A percentile compares a stretch with the other conserved stretches of the same genome.
Evolutionary conservation across 768 basidiomycete genomes (phyloP).

Genomic region (Polyporus arcularius): DNA sequence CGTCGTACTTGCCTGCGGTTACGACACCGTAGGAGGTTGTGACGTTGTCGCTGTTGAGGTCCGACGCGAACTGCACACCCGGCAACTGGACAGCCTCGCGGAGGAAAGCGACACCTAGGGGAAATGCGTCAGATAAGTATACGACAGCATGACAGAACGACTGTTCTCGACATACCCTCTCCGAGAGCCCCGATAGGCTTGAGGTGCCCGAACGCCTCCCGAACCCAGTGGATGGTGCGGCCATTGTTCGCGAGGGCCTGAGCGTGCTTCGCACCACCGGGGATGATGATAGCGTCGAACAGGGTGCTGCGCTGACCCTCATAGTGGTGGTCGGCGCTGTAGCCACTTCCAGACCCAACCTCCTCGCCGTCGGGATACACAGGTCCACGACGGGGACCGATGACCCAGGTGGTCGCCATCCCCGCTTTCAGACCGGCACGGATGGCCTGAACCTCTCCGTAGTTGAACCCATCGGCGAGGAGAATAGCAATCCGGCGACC

Average conservation of each 20-base stretch:
- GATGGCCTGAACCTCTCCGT: conserved; percentile 57
- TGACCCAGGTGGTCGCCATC: conserved; percentile 60
- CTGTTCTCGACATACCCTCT: conserved; percentile 44
- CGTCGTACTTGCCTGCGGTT: conserved; percentile 54
- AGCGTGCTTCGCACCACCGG: conserved; percentile 66
- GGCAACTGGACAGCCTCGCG: conserved; percentile 48
- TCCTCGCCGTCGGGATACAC: conserved; percentile 38
- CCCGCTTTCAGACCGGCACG: conserved; percentile 52
- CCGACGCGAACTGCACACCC: conserved; percentile 43
- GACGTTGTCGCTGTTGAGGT: conserved; percentile 39
- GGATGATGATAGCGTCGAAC: conserved; percentile 82
- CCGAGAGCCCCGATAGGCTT: conserved; percentile 83
- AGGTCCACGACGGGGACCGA: conserved; percentile 68
- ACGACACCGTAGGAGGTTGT: conserved; percentile 63
- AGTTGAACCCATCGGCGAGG: conserved; percentile 74
- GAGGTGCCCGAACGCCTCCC: conserved; percentile 85
- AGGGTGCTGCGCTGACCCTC: conserved; percentile 80
- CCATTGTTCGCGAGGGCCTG: conserved; percentile 61
- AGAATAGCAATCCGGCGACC: conserved; percentile 77
- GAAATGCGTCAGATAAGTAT: background rate
- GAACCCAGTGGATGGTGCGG: conserved; percentile 76
- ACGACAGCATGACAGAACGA: background rate
- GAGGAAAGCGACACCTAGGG: conserved; percentile 50
- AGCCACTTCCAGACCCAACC: conserved; percentile 28
- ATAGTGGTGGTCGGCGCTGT: conserved; percentile 67